Base-by-base conservation (phyloP, 495 filamentous ascomycete genomes). In the Trichocladium uniseriatum region DNA sequence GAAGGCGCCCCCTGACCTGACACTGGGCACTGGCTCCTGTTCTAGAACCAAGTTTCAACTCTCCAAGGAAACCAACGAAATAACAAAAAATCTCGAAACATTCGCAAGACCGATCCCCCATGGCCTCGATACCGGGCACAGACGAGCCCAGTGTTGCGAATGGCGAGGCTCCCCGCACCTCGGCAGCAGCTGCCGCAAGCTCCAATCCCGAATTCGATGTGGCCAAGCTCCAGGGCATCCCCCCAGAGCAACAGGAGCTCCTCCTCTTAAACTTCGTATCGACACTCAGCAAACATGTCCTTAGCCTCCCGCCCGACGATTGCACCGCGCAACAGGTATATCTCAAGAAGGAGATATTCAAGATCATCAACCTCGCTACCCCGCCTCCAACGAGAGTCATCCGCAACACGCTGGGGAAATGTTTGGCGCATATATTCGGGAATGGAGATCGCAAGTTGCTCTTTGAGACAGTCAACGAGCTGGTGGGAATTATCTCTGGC, bases 211-310 rank as follows among this genome's bases (percentile, higher is more conserved):
- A 92, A 71, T 82, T 99, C 61, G 89, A 99, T 62, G 64, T 94
- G 55, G 64, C 79, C 43, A 94, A 92, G 69, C 81, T 99, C 42
- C 84, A 94, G 67, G 78, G 86, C 40, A 81, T 97, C 45, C 84
- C 91, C 48, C 84, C 88, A 27, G 92, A 97, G 71, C 91, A 99
- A 61, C 94, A 97, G 66, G 89, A 95, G 57, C 80, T 97, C 18
- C 90, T 89, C 63, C 77, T 99, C 49, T 73, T 97, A 44, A 94
- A 83, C 36, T 96, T 95, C 64, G 83, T 89, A 24, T 83, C 87
- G 24, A 80, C 84, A 38, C 77, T 97, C 40, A 85, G 83, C 51
- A 83, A 84, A 52, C 81, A 94, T 74, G 86, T 91, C 29, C 80
- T 83, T 41, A 66, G 68, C 16, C 76, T 96, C 24, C 77, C 82